Conservation (phyloP, 768 basidiomycete species). For the Kwoniella europaea region DNA sequence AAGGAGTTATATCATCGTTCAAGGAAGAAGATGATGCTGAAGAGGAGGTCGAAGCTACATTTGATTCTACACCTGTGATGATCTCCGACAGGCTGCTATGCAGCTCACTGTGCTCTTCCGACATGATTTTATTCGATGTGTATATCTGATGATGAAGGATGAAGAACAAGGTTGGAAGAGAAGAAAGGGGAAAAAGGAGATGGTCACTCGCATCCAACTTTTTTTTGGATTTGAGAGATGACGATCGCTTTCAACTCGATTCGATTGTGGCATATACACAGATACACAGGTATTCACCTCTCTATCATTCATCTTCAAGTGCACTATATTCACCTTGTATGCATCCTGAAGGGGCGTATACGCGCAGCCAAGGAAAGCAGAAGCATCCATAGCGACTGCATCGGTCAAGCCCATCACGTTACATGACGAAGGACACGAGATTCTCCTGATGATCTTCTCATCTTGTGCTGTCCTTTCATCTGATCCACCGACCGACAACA, state of each 20-base stretch:
- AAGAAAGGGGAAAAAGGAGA: background rate
- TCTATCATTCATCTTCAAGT: too few relatives aligned
- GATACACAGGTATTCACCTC: too few relatives aligned
- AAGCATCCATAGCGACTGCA: too few relatives aligned
- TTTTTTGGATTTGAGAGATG: background rate
- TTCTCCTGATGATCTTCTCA: too few relatives aligned
- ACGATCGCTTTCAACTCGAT: background rate
- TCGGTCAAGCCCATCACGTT: too few relatives aligned
- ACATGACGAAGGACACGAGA: too few relatives aligned
- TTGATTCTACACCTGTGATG: conserved; percentile 44
- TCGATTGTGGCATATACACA: too few relatives aligned
- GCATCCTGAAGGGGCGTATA: too few relatives aligned
- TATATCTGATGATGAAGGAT: background rate
- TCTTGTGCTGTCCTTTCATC: too few relatives aligned
- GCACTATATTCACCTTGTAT: too few relatives aligned
- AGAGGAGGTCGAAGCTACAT: conserved; percentile 26
- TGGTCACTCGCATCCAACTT: background rate
- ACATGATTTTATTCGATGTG: background rate
- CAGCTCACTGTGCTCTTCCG: conserved; percentile 14
- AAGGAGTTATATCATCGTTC: conserved; percentile 48
- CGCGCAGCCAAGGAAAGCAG: too few relatives aligned
- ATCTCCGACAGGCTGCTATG: conserved; percentile 28
- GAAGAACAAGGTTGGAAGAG: background rate
- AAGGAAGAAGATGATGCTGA: conserved; percentile 4
- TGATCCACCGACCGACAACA: too few relatives aligned